Percentiles rank a stretch among this genome's conserved stretches.
phyloP scores from a whole-genome alignment of 2,329 filamentous ascomycete genomes.

The Ophiostoma quercus region DNA sequence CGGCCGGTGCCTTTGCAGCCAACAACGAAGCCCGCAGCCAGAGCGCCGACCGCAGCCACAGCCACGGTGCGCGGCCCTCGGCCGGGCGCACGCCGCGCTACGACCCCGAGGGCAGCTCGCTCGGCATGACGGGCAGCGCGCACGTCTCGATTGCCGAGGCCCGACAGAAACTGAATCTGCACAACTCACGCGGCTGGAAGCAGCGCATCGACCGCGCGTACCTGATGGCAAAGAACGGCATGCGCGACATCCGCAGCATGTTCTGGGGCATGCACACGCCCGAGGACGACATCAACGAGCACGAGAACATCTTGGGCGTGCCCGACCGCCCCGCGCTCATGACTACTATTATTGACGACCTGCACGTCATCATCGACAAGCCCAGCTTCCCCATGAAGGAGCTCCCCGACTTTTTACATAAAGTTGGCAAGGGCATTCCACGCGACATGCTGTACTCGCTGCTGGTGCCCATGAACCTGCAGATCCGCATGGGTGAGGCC shows the following conservation, averaged over 20 bases:
- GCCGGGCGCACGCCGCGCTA: constrained; percentile 57
- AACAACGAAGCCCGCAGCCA: constrained; percentile 31
- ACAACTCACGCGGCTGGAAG: constrained; percentile 91
- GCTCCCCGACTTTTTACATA: constrained; percentile 76
- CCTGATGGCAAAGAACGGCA: constrained; percentile 62
- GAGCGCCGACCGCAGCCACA: constrained; percentile 47
- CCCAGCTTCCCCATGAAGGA: constrained; percentile 82
- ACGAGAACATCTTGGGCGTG: constrained; percentile 78
- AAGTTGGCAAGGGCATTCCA: constrained; percentile 95
- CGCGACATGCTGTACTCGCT: constrained; percentile 84
- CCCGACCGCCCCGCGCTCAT: constrained; percentile 80
- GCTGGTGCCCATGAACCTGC: constrained; percentile 82
- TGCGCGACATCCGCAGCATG: constrained; percentile 69
- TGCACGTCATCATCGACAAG: constrained; percentile 83
- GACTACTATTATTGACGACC: constrained; percentile 72
- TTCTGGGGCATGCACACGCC: constrained; percentile 80
- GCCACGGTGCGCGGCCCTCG: constrained; percentile 29
- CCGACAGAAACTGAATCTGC: constrained; percentile 64
- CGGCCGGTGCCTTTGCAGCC: background rate
- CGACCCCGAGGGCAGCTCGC: constrained; percentile 68
- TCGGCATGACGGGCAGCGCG: constrained; percentile 63
- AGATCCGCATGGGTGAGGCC: constrained; percentile 85
- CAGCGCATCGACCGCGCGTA: constrained; percentile 76
- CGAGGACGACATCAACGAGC: constrained; percentile 74
- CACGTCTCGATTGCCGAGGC: constrained; percentile 74